Evolutionary conservation across 192 early-diverging fungal genomes (phyloP).

Genomic region (Coemansia nantahalensis): DNA sequence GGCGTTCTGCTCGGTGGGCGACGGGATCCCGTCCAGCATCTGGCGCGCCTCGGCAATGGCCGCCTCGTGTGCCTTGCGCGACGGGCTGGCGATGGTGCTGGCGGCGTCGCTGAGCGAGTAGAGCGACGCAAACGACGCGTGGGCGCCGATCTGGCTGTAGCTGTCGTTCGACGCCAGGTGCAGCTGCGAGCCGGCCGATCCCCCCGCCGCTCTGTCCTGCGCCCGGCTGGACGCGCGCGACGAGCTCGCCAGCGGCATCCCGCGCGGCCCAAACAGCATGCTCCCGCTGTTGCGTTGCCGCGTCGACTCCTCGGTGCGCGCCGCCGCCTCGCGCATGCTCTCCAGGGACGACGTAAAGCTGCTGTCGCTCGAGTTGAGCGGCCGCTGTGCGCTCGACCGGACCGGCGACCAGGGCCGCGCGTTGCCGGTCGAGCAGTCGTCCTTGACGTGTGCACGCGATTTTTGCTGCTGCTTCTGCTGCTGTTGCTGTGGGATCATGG

Average conservation of each 20-base stretch:
- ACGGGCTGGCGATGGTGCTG: conserved; percentile 12
- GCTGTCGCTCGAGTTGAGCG: conserved; percentile 10
- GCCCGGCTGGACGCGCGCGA: conserved; percentile 32
- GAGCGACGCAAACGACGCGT: conserved; percentile 35
- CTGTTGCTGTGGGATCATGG: conserved; percentile 1
- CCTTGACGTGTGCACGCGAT: conserved; percentile 1
- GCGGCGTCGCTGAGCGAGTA: conserved; percentile 33
- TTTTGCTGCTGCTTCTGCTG: conserved; percentile 8
- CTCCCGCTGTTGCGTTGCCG: conserved; percentile 34
- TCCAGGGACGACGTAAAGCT: conserved; percentile 50
- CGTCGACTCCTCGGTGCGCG: conserved; percentile 29
- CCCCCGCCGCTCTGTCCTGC: conserved; percentile 19
- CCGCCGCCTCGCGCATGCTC: conserved; percentile 45
- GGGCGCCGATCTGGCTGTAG: conserved; percentile 11
- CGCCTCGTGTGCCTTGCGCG: conserved; percentile 29
- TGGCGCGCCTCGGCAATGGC: conserved; percentile 47
- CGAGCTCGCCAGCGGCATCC: conserved; percentile 24
- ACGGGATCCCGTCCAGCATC: conserved; percentile 46
- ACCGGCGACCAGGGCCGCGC: conserved; percentile 34
- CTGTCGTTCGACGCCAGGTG: conserved; percentile 1
- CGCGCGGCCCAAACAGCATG: conserved; percentile 53
- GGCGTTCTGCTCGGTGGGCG: conserved; percentile 27
- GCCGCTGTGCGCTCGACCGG: conserved; percentile 8
- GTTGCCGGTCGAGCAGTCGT: conserved; percentile 26
- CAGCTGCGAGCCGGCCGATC: conserved; percentile 15